A percentile compares a stretch with the other conserved stretches of the same genome.
phyloP scores from a whole-genome alignment of 805 yeast genomes.

The Saturnispora besseyi region DNA sequence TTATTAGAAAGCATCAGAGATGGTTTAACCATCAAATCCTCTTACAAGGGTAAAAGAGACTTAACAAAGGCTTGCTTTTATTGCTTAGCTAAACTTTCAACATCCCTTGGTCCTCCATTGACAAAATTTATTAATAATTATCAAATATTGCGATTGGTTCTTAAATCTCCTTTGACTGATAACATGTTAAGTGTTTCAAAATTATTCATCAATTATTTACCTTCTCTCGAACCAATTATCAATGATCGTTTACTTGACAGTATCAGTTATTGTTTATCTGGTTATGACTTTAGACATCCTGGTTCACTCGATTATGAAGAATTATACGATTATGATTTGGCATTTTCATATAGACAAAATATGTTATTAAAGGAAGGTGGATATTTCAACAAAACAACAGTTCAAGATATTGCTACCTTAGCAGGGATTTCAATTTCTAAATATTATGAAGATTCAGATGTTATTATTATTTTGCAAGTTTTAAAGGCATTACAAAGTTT shows the following conservation, averaged over 20 bases:
- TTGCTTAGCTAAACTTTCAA: slow-evolving; percentile 78
- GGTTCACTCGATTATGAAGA: slow-evolving; percentile 69
- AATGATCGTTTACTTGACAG: slow-evolving; percentile 63
- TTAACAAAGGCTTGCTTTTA: slow-evolving; percentile 81
- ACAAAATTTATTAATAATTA: slow-evolving; percentile 83
- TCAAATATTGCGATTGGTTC: slow-evolving; percentile 59
- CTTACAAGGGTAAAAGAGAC: slow-evolving; percentile 55
- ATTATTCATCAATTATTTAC: slow-evolving; percentile 61
- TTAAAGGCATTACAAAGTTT: slow-evolving; percentile 68
- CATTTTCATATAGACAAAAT: slow-evolving; percentile 68
- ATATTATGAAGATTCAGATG: slow-evolving; percentile 25
- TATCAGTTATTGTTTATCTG: slow-evolving; percentile 69
- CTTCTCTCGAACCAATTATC: slow-evolving; percentile 67
- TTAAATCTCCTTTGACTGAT: slow-evolving; percentile 76
- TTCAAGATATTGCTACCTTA: slow-evolving; percentile 16
- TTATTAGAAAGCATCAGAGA: slow-evolving; percentile 79
- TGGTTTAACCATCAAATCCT: slow-evolving; percentile 49
- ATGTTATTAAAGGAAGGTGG: slow-evolving; percentile 66
- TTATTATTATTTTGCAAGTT: slow-evolving; percentile 58
- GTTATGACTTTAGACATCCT: slow-evolving; percentile 72
- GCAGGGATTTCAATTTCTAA: slow-evolving; percentile 18
- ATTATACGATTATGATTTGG: slow-evolving; percentile 53
- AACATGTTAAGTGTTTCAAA: slow-evolving; percentile 70
- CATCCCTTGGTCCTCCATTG: slow-evolving; percentile 86
- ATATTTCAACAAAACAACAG: slow-evolving; percentile 12